Conservation (phyloP, 768 basidiomycete genomes). For the Calvatia gigantea region DNA sequence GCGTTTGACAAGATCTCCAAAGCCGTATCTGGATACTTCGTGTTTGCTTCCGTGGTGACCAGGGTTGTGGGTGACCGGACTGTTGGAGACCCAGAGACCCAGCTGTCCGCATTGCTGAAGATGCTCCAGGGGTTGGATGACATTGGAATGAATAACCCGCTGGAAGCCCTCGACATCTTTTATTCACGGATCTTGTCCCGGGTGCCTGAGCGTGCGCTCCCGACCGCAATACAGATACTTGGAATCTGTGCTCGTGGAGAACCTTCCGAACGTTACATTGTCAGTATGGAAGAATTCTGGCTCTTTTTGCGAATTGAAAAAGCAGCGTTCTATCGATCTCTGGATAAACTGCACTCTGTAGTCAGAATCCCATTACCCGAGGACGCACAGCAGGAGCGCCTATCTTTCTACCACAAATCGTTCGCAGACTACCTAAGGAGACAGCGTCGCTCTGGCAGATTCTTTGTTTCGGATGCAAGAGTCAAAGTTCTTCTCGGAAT, state of each 20-base stretch:
- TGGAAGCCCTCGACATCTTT: not conserved
- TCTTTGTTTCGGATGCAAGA: not conserved
- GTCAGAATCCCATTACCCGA: not conserved
- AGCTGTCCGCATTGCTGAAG: not conserved
- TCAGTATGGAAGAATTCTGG: not conserved
- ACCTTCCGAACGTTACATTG: no score
- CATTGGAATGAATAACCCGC: not conserved
- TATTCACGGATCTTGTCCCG: not conserved
- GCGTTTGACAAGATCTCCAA: not conserved
- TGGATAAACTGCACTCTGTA: not conserved
- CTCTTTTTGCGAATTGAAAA: not conserved
- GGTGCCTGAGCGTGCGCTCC: not conserved
- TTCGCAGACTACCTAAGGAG: not conserved
- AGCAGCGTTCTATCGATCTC: not conserved
- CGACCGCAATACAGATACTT: not conserved
- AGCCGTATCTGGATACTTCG: not conserved
- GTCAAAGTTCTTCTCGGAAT: not conserved
- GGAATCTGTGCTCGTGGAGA: not conserved
- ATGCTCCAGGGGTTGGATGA: not conserved
- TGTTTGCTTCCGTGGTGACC: not conserved
- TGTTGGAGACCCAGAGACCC: not conserved
- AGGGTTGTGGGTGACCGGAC: not conserved
- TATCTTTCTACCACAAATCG: not conserved
- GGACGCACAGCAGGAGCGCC: not conserved
- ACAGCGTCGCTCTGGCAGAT: not conserved